Evolutionary conservation across 2,329 filamentous ascomycete species (phyloP).

Genomic region (Trichoderma lentiforme): DNA sequence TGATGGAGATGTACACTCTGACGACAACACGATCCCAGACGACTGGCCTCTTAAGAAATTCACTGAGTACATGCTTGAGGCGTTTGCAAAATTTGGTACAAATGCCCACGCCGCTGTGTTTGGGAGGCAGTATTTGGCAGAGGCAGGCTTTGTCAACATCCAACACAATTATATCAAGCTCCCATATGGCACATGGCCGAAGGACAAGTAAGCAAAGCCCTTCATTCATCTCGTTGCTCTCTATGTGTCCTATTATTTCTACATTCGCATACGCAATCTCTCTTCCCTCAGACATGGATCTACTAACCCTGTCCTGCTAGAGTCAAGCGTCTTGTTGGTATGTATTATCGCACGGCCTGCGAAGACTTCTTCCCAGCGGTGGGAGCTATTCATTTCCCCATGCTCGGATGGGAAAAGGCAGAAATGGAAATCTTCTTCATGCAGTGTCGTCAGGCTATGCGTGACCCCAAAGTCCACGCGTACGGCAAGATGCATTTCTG

Average conservation of each 20-base stretch:
- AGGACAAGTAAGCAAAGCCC: constrained; percentile 33
- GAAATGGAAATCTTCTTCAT: constrained; percentile 35
- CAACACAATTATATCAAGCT: constrained; percentile 39
- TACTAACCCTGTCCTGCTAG: constrained; percentile 20
- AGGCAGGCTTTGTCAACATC: constrained; percentile 40
- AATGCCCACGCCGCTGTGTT: constrained; percentile 38
- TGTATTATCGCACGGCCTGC: constrained; percentile 41
- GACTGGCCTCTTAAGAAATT: constrained; percentile 22
- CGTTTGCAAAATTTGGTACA: constrained; percentile 37
- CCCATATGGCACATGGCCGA: constrained; percentile 46
- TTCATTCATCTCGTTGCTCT: background rate
- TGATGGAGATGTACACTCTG: constrained; percentile 33
- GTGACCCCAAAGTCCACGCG: constrained; percentile 32
- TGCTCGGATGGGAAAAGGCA: constrained; percentile 35
- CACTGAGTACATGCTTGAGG: constrained; percentile 30
- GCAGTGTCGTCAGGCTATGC: constrained; percentile 30
- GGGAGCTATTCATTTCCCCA: constrained; percentile 38
- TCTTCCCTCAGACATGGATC: background rate
- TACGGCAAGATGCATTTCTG: constrained; percentile 43
- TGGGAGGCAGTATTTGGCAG: constrained; percentile 34
- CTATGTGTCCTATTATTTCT: background rate
- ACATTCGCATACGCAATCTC: background rate
- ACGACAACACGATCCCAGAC: constrained; percentile 30
- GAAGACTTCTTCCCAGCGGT: constrained; percentile 42
- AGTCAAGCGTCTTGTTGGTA: constrained; percentile 38